phyloP scores from a whole-genome alignment of 2,329 filamentous ascomycete genomes.

The Aureobasidium melanogenum region DNA sequence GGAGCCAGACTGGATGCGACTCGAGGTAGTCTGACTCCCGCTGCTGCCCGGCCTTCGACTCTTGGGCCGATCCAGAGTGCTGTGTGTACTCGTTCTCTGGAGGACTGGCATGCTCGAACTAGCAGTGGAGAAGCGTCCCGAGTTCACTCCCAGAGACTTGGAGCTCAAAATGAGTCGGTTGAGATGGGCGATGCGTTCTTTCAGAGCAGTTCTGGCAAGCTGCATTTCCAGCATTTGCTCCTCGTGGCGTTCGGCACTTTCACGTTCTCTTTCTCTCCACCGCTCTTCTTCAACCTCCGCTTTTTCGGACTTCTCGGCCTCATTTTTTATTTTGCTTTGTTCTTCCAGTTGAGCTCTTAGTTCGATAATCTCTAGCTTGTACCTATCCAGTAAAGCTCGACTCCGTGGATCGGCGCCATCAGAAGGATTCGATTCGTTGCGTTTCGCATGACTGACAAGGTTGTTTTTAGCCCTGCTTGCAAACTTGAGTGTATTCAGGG shows the following conservation, averaged over 20 bases:
- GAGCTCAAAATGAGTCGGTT: constrained; percentile 93
- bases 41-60: constrained; percentile 7
- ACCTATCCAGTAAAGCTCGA: constrained; percentile 80
- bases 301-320: constrained; percentile 48
- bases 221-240: constrained; percentile 99
- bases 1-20: constrained; percentile 23
- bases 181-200: constrained; percentile 93
- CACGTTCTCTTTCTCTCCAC: constrained; percentile 58
- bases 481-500: constrained; percentile 93
- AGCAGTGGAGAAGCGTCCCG: constrained; percentile 49
- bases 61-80: constrained; percentile 22
- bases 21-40: constrained; percentile 19
- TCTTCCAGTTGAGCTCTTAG: constrained; percentile 70
- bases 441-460: constrained; percentile 94
- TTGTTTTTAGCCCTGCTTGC: constrained; percentile 95
- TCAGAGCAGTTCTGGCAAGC: constrained; percentile 84
- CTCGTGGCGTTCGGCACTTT: constrained; percentile 79
- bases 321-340: constrained; percentile 60
- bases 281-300: constrained; percentile 65
- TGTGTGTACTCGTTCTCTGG: constrained; percentile 28
- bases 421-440: constrained; percentile 72
- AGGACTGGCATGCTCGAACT: constrained; percentile 33
- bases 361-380: constrained; percentile 84
- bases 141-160: constrained; percentile 91
- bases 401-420: constrained; percentile 75